Percentiles rank a stretch among this genome's conserved stretches.
Conservation (phyloP, 768 basidiomycete genomes). For the Collybiopsis luxurians region DNA sequence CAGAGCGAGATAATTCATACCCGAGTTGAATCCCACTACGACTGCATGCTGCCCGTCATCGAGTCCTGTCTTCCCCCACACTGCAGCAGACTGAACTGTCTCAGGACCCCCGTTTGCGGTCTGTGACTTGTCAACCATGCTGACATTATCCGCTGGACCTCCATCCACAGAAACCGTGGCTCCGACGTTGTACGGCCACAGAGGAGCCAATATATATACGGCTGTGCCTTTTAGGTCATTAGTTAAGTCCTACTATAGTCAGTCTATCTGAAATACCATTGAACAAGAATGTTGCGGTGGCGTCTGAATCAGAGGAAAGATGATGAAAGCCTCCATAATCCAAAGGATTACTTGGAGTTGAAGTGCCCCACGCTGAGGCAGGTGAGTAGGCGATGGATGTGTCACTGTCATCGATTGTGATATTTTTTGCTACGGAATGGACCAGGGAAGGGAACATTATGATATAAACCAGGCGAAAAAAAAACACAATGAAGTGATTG, state of each 20-base stretch:
- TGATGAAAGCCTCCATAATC: slow-evolving; percentile 12
- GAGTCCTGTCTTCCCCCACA: no score
- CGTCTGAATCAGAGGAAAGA: slow-evolving; percentile 6
- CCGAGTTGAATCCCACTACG: no score
- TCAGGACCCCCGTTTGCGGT: not conserved
- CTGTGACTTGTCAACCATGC: slow-evolving; percentile 2
- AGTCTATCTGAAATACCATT: no score
- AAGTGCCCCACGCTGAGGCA: slow-evolving; percentile 11
- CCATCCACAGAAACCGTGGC: slow-evolving; percentile 8
- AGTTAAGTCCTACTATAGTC: no score
- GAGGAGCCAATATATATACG: slow-evolving; percentile 9
- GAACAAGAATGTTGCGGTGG: slow-evolving; percentile 7
- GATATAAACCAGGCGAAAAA: no score
- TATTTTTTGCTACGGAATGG: no score
- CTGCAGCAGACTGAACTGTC: no score
- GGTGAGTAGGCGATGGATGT: slow-evolving; percentile 8
- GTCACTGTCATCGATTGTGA: slow-evolving; percentile 13
- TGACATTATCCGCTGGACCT: slow-evolving; percentile 5
- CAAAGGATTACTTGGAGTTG: slow-evolving; percentile 1
- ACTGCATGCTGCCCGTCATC: no score
- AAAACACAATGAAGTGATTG: no score
- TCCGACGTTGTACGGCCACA: slow-evolving; percentile 10
- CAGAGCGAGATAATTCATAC: no score
- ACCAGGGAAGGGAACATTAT: no score
- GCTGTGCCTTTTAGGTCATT: slow-evolving; percentile 4